phyloP scores from a whole-genome alignment of 257 asterid species.

The Plantago elongata region DNA sequence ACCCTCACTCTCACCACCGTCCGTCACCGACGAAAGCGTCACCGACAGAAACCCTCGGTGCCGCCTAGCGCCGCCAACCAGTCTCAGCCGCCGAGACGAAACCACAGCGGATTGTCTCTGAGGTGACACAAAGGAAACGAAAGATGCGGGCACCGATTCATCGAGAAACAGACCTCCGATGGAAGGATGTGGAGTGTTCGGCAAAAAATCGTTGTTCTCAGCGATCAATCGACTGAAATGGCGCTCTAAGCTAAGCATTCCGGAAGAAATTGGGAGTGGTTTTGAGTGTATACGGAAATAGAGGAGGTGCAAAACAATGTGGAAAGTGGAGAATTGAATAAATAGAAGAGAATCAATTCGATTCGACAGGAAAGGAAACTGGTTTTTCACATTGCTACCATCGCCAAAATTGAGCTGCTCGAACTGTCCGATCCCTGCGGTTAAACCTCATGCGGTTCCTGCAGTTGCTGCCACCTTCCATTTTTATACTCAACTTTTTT shows the following conservation, averaged over 20 bases:
- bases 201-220: conserved; percentile 26
- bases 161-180: conserved; percentile 74
- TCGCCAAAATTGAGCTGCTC: too few species aligned
- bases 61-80: conserved; percentile 25
- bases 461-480: too few species aligned
- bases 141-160: conserved; percentile 51
- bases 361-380: too few species aligned
- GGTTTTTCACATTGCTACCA: too few species aligned
- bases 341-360: too few species aligned
- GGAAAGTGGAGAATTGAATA: too few species aligned
- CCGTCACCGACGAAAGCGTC: conserved; percentile 51
- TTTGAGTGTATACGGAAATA: too few species aligned
- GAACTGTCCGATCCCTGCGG: too few species aligned
- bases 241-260: conserved; percentile 48
- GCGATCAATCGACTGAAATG: conserved; percentile 28
- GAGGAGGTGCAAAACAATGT: too few species aligned
- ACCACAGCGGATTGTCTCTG: conserved; percentile 25
- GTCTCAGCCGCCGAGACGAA: conserved; percentile 36
- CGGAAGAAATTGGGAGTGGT: too few species aligned
- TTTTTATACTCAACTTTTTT: too few species aligned
- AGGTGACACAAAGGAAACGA: conserved; percentile 43
- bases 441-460: too few species aligned
- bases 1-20: conserved; percentile 39
- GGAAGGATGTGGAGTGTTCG: conserved; percentile 17
- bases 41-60: conserved; percentile 53